Base-by-base conservation (phyloP, 306 rosid species). In the Acmispon strigosus region DNA sequence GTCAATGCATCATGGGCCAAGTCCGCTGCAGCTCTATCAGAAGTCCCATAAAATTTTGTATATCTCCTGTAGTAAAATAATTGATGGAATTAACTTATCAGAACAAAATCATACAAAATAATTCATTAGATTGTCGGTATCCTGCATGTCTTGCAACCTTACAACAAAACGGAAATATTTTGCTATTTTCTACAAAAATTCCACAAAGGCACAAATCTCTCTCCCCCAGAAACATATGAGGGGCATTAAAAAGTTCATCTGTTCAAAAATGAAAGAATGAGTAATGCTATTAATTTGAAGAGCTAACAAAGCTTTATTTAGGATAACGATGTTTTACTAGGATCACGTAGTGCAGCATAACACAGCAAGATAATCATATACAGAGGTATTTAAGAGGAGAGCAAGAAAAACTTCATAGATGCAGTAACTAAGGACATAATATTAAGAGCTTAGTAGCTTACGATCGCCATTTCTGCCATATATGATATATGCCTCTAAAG, bases 1-100 rank as follows among this genome's bases (percentile, higher is more conserved):
- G 90, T 94, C 57, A 94, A 79, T 7, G 97, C 97, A 87, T 94
- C 92, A 82, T 89, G 97, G 52, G 83, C 99, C 88, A 94, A 66
- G 73, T 86, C 83, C 50, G 39, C 83, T 24, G 95, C 96, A 12
- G 99, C 97, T 80, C 83, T 75, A 49, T 87, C 99, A 74, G 99
- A 94, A 62, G 97, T 85, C 54, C 99, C 99, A 79, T 89, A 94
- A 47, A 91, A 94, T 76, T 91, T 87, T 39, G 99, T 89, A 80
- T 91, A 94, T 88, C 99, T 89, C 97, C 99, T 94, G 89, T 82
- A 87, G 74, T 49, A 79, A 74, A 29, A 67, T 53, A 47, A 37
- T 42, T 29, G 72, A 55, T n/a, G 7, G 10, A 44, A 13, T 53
- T 52, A 80, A 64, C 29, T 61, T 22, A 34, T 43, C 32, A 53